phyloP scores from a whole-genome alignment of 768 basidiomycete species.

The Amanita subjunquillea region DNA sequence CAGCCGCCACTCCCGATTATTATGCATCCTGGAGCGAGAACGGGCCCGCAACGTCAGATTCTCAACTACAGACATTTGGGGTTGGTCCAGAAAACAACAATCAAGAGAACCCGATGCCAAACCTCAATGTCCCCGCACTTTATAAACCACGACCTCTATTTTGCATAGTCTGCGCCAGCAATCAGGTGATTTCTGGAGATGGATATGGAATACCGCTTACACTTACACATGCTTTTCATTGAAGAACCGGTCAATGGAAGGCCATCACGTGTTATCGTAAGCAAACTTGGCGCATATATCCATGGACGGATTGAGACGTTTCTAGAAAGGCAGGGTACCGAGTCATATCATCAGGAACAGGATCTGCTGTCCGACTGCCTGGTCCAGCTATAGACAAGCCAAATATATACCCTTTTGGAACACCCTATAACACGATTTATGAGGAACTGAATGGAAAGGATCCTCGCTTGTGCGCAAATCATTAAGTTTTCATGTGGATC shows the following conservation, averaged over 20 bases:
- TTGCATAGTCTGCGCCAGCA: conserved; percentile 99
- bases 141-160: conserved; percentile 76
- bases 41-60: conserved; percentile 7
- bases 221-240: not conserved
- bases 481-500: not conserved
- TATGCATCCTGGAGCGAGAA: conserved; percentile 19
- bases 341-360: conserved; percentile 92
- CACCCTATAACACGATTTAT: conserved; percentile 93
- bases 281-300: conserved; percentile 19
- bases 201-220: not conserved
- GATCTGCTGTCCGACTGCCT: conserved; percentile 92
- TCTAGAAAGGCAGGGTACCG: conserved; percentile 80
- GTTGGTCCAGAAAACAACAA: not conserved
- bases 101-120: not conserved
- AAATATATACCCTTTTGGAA: conserved; percentile 94
- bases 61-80: not conserved
- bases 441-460: conserved; percentile 84
- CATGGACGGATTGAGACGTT: conserved; percentile 8
- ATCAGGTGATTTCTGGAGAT: conserved; percentile 53
- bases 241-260: conserved; percentile 98
- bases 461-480: conserved; percentile 56
- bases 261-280: conserved; percentile 82
- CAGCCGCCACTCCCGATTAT: conserved; percentile 10
- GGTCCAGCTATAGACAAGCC: conserved; percentile 96
- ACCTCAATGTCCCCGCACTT: conserved; percentile 4